Conservation (phyloP, 768 basidiomycete species). For the Aureoboletus auriporus region DNA sequence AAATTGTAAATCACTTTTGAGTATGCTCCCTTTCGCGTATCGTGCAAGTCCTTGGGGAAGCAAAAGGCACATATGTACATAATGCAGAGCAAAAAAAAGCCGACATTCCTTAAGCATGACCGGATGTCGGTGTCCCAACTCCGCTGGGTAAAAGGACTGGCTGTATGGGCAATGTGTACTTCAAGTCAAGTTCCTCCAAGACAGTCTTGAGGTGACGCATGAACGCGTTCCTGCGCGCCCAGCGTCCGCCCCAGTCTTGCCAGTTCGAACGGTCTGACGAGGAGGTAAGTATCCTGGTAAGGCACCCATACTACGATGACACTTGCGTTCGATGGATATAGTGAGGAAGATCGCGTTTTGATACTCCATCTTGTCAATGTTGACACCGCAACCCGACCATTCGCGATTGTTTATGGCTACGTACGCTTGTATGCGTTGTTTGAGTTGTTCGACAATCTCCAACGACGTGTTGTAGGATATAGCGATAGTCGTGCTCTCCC, state of each 20-base stretch:
- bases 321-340: slow-evolving; percentile 70
- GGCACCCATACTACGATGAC: neutral
- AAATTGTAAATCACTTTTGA: neutral
- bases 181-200: slow-evolving; percentile 71
- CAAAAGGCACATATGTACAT: neutral
- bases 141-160: slow-evolving; percentile 53
- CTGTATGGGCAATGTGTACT: slow-evolving; percentile 69
- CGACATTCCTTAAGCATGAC: neutral
- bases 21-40: too few relatives aligned
- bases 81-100: neutral
- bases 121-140: neutral
- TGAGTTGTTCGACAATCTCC: slow-evolving; percentile 65
- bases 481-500: slow-evolving; percentile 66
- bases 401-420: slow-evolving; percentile 64
- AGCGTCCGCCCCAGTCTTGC: slow-evolving; percentile 85
- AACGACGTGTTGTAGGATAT: slow-evolving; percentile 70
- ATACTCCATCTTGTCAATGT: slow-evolving; percentile 78
- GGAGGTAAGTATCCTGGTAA: neutral
- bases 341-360: slow-evolving; percentile 67
- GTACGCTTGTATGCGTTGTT: slow-evolving; percentile 53
- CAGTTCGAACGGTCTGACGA: slow-evolving; percentile 68
- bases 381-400: slow-evolving; percentile 61
- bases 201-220: slow-evolving; percentile 71
- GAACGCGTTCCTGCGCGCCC: slow-evolving; percentile 68
- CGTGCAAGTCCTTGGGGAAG: too few relatives aligned